Evolutionary conservation across 805 yeast species (phyloP).

Genomic region (Suhomyces tanzawaensis): DNA sequence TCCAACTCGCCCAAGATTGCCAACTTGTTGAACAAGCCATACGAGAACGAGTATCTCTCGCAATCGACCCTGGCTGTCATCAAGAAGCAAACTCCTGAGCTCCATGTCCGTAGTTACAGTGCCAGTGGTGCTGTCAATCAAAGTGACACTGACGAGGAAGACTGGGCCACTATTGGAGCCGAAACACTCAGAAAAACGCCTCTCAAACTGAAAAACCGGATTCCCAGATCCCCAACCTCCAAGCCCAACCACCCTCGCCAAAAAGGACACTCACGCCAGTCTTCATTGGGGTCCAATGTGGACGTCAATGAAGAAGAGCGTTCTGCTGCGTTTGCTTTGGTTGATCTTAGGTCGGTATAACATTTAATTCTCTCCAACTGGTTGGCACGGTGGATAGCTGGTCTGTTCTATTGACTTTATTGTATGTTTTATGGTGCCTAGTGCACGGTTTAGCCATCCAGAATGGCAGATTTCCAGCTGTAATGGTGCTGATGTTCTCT

Average conservation of each 20-base stretch:
- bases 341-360: conserved; percentile 43
- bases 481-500: too few species aligned
- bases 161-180: conserved; percentile 92
- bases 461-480: too few species aligned
- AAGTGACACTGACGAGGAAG: conserved; percentile 93
- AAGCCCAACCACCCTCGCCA: conserved; percentile 1
- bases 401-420: conserved; percentile 4
- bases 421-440: not conserved
- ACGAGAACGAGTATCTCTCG: conserved; percentile 8
- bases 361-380: not conserved
- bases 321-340: conserved; percentile 61
- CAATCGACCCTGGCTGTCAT: conserved; percentile 11
- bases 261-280: conserved; percentile 7
- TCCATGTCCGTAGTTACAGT: conserved; percentile 1
- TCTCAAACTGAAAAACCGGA: conserved; percentile 10
- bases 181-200: conserved; percentile 48
- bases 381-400: conserved; percentile 5
- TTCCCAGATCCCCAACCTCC: conserved; percentile 10
- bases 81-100: conserved; percentile 1
- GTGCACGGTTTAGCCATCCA: too few species aligned
- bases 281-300: conserved; percentile 8
- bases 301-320: conserved; percentile 40
- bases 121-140: conserved; percentile 14
- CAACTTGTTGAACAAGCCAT: conserved; percentile 13
- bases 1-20: conserved; percentile 12